These are phyloP conservation scores for Penicillium cataractarum DNA, from an alignment of 495 filamentous ascomycete genomes.

Conservation along the genomic window DNA sequence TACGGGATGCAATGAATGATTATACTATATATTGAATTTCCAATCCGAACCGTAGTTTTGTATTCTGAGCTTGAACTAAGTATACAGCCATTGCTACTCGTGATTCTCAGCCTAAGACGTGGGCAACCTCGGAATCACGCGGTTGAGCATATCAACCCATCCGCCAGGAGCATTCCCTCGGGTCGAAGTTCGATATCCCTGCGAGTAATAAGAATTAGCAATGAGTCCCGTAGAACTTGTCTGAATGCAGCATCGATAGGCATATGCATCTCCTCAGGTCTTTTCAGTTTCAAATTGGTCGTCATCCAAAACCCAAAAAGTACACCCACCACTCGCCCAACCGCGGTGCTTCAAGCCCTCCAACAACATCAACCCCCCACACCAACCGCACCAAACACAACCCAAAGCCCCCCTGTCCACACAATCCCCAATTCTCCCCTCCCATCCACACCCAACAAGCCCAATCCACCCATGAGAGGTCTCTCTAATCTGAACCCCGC, in stretches of 20 bases:
- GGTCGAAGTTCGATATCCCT: not conserved
- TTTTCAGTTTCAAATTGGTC: constrained; percentile 60
- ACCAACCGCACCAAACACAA: constrained; percentile 13
- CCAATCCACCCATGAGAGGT: constrained; percentile 4
- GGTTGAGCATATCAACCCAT: not conserved
- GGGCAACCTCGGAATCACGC: not conserved
- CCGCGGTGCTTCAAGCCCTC: constrained; percentile 35
- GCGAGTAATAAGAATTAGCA: not conserved
- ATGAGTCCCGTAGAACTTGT: not conserved
- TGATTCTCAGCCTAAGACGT: too few relatives aligned
- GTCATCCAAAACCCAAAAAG: constrained; percentile 46
- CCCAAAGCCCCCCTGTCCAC: constrained; percentile 22
- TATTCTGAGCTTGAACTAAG: not conserved
- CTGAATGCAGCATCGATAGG: not conserved
- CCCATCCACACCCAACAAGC: constrained; percentile 9
- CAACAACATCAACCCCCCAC: constrained; percentile 2
- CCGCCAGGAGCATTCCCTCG: not conserved
- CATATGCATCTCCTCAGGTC: constrained; percentile 55
- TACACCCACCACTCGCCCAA: constrained; percentile 24
- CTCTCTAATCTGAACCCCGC: constrained; percentile 13
- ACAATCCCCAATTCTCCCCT: constrained; percentile 10
- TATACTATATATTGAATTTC: not conserved
- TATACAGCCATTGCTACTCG: too few relatives aligned
- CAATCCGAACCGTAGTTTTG: not conserved
- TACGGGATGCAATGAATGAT: constrained; percentile 12